A percentile compares a stretch with the other conserved stretches of the same genome.
Conservation (phyloP, 139 green algal genomes). For the Volvox reticuliferus region DNA sequence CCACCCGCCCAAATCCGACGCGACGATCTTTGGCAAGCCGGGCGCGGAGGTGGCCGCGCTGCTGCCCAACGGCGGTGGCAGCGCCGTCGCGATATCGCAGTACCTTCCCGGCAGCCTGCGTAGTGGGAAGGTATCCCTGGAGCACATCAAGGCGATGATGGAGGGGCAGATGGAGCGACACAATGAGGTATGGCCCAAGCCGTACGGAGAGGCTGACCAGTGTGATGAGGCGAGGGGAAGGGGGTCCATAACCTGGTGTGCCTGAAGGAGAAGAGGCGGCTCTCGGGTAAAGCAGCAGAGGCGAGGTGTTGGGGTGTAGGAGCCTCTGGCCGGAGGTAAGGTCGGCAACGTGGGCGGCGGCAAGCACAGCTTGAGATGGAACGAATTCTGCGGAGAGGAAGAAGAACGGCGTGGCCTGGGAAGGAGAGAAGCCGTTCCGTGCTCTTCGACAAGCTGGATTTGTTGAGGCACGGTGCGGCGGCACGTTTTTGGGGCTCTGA, state of each 20-base stretch:
- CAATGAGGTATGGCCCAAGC: conserved; percentile 3
- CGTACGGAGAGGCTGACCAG: background rate
- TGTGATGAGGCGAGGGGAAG: background rate
- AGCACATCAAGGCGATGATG: conserved; percentile 54
- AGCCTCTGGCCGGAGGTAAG: too few species aligned
- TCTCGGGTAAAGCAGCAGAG: too few species aligned
- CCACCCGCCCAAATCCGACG: conserved; percentile 49
- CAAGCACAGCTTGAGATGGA: too few species aligned
- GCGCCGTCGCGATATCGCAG: background rate
- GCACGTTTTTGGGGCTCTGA: too few species aligned
- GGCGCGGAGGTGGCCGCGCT: conserved; percentile 53
- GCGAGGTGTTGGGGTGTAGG: too few species aligned
- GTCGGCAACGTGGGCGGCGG: too few species aligned
- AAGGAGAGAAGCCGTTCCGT: too few species aligned
- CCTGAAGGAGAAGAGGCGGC: too few species aligned
- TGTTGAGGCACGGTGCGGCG: too few species aligned
- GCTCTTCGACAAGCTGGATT: too few species aligned
- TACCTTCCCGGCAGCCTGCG: background rate
- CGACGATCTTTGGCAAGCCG: conserved; percentile 51
- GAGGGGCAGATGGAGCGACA: conserved; percentile 51
- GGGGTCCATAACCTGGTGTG: background rate
- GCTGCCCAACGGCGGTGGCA: conserved; percentile 23
- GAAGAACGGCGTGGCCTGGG: too few species aligned
- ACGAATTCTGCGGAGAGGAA: too few species aligned
- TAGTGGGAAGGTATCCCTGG: conserved; percentile 39